phyloP scores from a whole-genome alignment of 2,329 filamentous ascomycete species.

The Metarhizium robertsii region DNA sequence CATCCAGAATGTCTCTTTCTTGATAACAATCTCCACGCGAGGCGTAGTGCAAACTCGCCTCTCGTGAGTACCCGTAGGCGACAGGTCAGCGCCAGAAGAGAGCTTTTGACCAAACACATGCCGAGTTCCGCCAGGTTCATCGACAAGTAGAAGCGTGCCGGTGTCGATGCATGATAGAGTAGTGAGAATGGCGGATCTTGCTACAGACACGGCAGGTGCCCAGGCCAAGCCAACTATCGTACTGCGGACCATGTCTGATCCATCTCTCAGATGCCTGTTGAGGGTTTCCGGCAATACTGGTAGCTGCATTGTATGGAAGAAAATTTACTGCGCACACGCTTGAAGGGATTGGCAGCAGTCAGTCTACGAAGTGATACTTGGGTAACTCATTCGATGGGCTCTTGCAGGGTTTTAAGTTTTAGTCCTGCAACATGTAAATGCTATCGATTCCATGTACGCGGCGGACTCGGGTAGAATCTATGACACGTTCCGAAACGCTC shows the following conservation, averaged over 20 bases:
- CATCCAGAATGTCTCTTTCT: slow-evolving; percentile 62
- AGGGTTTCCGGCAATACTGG: slow-evolving; percentile 2
- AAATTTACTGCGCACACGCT: neutral
- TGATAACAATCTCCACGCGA: slow-evolving; percentile 47
- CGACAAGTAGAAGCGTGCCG: slow-evolving; percentile 38
- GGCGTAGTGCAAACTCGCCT: slow-evolving; percentile 26
- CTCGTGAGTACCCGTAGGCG: slow-evolving; percentile 24
- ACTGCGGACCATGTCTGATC: slow-evolving; percentile 29
- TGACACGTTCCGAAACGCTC: neutral
- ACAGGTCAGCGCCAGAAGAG: slow-evolving; percentile 23
- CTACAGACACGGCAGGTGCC: slow-evolving; percentile 35
- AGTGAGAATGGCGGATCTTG: slow-evolving; percentile 35
- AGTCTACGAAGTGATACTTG: neutral
- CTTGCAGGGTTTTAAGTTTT: neutral
- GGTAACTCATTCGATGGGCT: neutral
- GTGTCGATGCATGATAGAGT: slow-evolving; percentile 36
- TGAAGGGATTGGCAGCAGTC: neutral
- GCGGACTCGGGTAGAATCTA: too few relatives aligned
- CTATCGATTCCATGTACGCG: too few relatives aligned
- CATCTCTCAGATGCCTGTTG: slow-evolving; percentile 4
- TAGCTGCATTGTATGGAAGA: neutral
- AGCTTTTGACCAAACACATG: slow-evolving; percentile 37
- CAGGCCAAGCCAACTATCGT: slow-evolving; percentile 36
- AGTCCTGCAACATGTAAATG: neutral
- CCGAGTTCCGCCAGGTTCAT: slow-evolving; percentile 33